These are phyloP conservation scores for Rhynchosporium graminicola DNA, from an alignment of 2,329 filamentous ascomycete genomes.

Conservation along the genomic window DNA sequence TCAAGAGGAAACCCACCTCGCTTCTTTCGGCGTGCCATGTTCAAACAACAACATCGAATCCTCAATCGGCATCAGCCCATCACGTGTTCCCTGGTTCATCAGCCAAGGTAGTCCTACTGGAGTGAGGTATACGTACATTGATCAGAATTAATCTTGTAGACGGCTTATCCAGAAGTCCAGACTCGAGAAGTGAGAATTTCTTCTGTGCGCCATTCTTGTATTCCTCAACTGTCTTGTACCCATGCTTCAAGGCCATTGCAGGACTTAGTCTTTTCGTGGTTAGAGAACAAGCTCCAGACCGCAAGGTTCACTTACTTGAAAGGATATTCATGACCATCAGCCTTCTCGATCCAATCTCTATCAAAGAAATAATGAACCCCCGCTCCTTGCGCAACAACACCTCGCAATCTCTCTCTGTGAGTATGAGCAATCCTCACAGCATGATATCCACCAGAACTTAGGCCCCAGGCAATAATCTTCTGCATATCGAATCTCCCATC, in stretches of 20 bases:
- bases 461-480: conserved; percentile 62
- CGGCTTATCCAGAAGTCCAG: conserved; percentile 56
- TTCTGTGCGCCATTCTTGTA: conserved; percentile 56
- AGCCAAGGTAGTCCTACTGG: not conserved
- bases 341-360: conserved; percentile 59
- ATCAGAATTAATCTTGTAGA: conserved; percentile 60
- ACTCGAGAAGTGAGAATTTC: conserved; percentile 64
- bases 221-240: conserved; percentile 57
- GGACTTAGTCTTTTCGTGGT: conserved; percentile 45
- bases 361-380: conserved; percentile 64
- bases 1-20: conserved; percentile 45
- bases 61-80: conserved; percentile 69
- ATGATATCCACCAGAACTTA: conserved; percentile 69
- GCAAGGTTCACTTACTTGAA: conserved; percentile 47
- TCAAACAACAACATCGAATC: conserved; percentile 66
- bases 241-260: conserved; percentile 62
- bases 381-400: conserved; percentile 62
- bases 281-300: not conserved
- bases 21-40: conserved; percentile 66
- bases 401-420: conserved; percentile 55
- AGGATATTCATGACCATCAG: conserved; percentile 67
- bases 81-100: conserved; percentile 53
- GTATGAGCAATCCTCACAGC: conserved; percentile 68
- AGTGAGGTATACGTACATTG: conserved; percentile 49
- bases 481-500: conserved; percentile 56